Percentiles rank a stretch among this genome's conserved stretches.
These are phyloP conservation scores for Cyclocybe aegerita DNA, from an alignment of 768 basidiomycete genomes.

Conservation along the genomic window DNA sequence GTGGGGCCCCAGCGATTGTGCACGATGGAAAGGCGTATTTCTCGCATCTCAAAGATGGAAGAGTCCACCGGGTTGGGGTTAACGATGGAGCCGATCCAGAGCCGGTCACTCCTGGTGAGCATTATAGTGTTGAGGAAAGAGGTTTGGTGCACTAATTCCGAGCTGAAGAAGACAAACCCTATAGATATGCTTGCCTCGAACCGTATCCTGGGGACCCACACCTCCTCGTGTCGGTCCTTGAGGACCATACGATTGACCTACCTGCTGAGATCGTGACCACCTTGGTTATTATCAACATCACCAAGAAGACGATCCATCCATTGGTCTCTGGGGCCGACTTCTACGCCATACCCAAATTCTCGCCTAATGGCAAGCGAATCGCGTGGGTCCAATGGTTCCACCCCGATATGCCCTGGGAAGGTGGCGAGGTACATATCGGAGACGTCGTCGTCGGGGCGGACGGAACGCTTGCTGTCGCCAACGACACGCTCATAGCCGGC, in stretches of 20 bases:
- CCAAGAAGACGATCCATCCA: slow-evolving; percentile 39
- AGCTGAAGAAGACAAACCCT: slow-evolving; percentile 41
- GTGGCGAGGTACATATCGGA: slow-evolving; percentile 53
- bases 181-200: slow-evolving; percentile 65
- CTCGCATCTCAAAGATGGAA: slow-evolving; percentile 51
- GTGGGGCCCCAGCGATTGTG: slow-evolving; percentile 61
- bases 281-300: slow-evolving; percentile 55
- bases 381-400: slow-evolving; percentile 71
- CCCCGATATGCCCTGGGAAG: slow-evolving; percentile 63
- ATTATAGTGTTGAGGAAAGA: not conserved
- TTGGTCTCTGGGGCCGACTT: slow-evolving; percentile 66
- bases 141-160: not conserved
- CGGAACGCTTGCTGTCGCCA: slow-evolving; percentile 28
- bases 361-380: slow-evolving; percentile 55
- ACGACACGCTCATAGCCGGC: slow-evolving; percentile 49
- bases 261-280: slow-evolving; percentile 55
- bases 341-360: slow-evolving; percentile 64
- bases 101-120: slow-evolving; percentile 68
- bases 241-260: slow-evolving; percentile 63
- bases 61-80: slow-evolving; percentile 45
- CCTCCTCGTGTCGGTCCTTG: slow-evolving; percentile 61
- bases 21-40: slow-evolving; percentile 54
- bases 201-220: slow-evolving; percentile 53
- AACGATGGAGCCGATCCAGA: slow-evolving; percentile 41
- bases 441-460: slow-evolving; percentile 33